Conservation (phyloP, 2,329 filamentous ascomycete genomes). For the Zymoseptoria tritici region DNA sequence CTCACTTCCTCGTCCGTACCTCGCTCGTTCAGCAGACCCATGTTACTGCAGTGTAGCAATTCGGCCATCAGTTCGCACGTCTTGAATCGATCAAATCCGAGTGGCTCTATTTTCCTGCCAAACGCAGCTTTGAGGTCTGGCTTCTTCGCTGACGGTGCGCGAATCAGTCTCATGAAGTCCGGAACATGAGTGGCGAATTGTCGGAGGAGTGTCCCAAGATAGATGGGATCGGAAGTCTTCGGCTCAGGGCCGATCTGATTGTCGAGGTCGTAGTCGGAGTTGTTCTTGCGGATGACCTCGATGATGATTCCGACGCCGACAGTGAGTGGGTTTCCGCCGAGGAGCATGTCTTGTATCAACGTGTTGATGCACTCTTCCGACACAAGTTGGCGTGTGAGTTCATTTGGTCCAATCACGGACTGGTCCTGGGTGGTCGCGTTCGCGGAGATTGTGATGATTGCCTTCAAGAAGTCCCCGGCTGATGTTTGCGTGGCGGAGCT, state of each 20-base stretch:
- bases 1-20: conserved; percentile 84
- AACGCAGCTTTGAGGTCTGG: conserved; percentile 78
- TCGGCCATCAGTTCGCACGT: conserved; percentile 99
- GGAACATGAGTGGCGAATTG: conserved; percentile 87
- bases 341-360: conserved; percentile 85
- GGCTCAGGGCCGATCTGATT: conserved; percentile 73
- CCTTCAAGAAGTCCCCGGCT: conserved; percentile 94
- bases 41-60: conserved; percentile 94
- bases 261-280: conserved; percentile 96
- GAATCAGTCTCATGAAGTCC: conserved; percentile 85
- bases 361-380: conserved; percentile 75
- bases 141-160: conserved; percentile 66
- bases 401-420: conserved; percentile 97
- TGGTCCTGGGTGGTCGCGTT: conserved; percentile 98
- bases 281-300: conserved; percentile 98
- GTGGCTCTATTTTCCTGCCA: conserved; percentile 80
- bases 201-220: conserved; percentile 80
- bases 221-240: conserved; percentile 87
- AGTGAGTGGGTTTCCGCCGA: conserved; percentile 86
- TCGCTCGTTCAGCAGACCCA: conserved; percentile 87
- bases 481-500: conserved; percentile 90
- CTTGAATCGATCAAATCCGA: conserved; percentile 97
- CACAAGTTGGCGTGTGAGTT: conserved; percentile 88
- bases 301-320: conserved; percentile 97
- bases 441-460: conserved; percentile 96